Percentiles rank a stretch among this genome's conserved stretches.
Conservation (phyloP, 495 filamentous ascomycete genomes). For the Penicillium pulvis region DNA sequence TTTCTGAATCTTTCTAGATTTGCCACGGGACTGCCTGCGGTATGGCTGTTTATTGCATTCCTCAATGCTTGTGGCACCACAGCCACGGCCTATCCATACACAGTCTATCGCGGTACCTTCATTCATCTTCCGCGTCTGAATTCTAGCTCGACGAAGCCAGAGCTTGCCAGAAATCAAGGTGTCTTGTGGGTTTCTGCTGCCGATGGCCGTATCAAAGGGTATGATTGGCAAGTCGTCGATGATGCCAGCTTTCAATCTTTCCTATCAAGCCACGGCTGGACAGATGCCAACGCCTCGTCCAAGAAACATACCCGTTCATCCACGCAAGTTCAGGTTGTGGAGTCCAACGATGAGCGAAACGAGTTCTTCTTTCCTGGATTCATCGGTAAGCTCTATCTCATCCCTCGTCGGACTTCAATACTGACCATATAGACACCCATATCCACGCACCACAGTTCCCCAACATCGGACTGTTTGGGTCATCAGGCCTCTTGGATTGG, state of each 20-base stretch:
- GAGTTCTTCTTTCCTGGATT: slow-evolving; percentile 94
- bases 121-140: slow-evolving; percentile 40
- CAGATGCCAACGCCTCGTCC: slow-evolving; percentile 11
- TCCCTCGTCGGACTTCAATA: slow-evolving; percentile 6
- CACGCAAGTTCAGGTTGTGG: slow-evolving; percentile 26
- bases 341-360: slow-evolving; percentile 38
- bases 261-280: slow-evolving; percentile 49
- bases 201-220: slow-evolving; percentile 60
- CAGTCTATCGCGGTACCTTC: slow-evolving; percentile 50
- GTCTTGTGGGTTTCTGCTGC: slow-evolving; percentile 65
- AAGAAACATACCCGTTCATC: slow-evolving; percentile 1
- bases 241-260: slow-evolving; percentile 43
- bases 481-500: slow-evolving; percentile 87
- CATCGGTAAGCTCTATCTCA: slow-evolving; percentile 58
- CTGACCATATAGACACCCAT: slow-evolving; percentile 70
- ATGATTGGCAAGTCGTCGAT: slow-evolving; percentile 36
- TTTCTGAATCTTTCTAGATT: slow-evolving; percentile 10
- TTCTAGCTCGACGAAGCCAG: slow-evolving; percentile 20
- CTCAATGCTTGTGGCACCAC: slow-evolving; percentile 17
- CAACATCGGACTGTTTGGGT: slow-evolving; percentile 89
- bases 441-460: slow-evolving; percentile 94
- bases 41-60: slow-evolving; percentile 9
- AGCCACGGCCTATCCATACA: slow-evolving; percentile 25
- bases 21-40: slow-evolving; percentile 5
- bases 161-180: slow-evolving; percentile 48